Evolutionary conservation across 2,329 filamentous ascomycete genomes (phyloP).

Genomic region (Exophiala viscosa): DNA sequence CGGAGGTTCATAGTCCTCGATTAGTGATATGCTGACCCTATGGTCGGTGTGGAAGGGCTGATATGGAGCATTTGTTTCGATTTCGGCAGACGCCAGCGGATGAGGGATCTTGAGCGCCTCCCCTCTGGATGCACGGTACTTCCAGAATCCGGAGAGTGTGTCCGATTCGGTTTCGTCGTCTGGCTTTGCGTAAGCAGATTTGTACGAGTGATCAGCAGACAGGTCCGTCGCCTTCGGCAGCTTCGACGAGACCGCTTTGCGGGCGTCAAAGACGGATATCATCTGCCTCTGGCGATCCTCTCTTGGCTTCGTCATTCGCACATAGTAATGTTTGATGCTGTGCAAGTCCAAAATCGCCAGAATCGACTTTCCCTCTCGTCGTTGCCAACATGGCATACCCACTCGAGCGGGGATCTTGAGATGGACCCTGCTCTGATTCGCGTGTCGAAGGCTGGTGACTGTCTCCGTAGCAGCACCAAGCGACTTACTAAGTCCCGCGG

Average conservation of each 20-base stretch:
- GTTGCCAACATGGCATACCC: slow-evolving; percentile 45
- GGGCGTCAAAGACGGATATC: slow-evolving; percentile 35
- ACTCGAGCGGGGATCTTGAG: slow-evolving; percentile 39
- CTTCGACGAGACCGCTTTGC: slow-evolving; percentile 21
- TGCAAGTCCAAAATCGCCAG: slow-evolving; percentile 44
- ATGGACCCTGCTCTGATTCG: slow-evolving; percentile 48
- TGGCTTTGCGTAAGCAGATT: slow-evolving; percentile 4
- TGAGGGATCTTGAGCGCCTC: slow-evolving; percentile 42
- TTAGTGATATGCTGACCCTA: slow-evolving; percentile 73
- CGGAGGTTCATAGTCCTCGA: slow-evolving; percentile 36
- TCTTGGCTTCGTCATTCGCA: slow-evolving; percentile 28
- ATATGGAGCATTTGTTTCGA: slow-evolving; percentile 92
- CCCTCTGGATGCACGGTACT: slow-evolving; percentile 41
- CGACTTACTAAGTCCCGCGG: slow-evolving; percentile 49
- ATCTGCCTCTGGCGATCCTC: slow-evolving; percentile 32
- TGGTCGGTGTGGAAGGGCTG: slow-evolving; percentile 93
- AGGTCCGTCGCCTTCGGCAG: slow-evolving; percentile 15
- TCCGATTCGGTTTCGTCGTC: not conserved
- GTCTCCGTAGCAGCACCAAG: slow-evolving; percentile 48
- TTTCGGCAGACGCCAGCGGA: slow-evolving; percentile 74
- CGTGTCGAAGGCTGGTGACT: slow-evolving; percentile 46
- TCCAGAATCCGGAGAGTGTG: slow-evolving; percentile 38
- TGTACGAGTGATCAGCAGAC: not conserved
- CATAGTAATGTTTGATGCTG: slow-evolving; percentile 33
- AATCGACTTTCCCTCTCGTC: slow-evolving; percentile 41